Percentiles rank a stretch among this genome's conserved stretches.
phyloP scores from a whole-genome alignment of 2,329 filamentous ascomycete species.

The Ophiostoma angusticollis region DNA sequence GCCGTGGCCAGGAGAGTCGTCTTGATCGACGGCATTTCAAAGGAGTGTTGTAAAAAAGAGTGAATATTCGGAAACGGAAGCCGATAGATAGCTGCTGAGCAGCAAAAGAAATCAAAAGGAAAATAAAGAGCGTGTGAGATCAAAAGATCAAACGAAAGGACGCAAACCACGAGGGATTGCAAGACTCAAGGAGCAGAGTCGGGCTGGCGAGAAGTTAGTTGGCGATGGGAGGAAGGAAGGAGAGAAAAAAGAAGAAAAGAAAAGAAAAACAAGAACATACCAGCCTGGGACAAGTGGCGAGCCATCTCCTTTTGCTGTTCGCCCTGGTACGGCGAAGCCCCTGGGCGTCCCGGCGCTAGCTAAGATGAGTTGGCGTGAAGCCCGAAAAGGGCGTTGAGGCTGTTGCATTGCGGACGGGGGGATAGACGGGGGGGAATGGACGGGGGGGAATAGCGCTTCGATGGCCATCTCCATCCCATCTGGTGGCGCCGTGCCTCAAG shows the following conservation, averaged over 20 bases:
- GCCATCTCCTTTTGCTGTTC: too few species aligned
- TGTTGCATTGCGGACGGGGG: too few species aligned
- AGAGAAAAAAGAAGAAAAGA: background rate
- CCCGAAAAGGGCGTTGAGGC: too few species aligned
- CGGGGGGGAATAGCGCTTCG: too few species aligned
- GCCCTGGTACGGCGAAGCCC: too few species aligned
- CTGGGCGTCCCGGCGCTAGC: too few species aligned
- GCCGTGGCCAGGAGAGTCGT: constrained; percentile 18
- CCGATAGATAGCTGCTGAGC: too few species aligned
- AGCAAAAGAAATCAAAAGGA: constrained; percentile 1
- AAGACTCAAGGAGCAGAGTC: constrained; percentile 7
- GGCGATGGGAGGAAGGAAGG: background rate
- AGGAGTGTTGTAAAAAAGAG: background rate
- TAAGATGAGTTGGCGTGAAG: too few species aligned
- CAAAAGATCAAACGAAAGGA: constrained; percentile 15
- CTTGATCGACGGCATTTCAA: constrained; percentile 13
- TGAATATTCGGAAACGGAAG: background rate
- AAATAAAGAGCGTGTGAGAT: constrained; percentile 7
- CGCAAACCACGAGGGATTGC: constrained; percentile 15
- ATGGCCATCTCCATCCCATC: too few species aligned
- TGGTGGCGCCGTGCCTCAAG: too few species aligned
- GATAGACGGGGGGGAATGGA: too few species aligned
- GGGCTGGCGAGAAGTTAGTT: background rate
- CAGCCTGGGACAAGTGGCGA: too few species aligned
- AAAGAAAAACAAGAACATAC: background rate